Percentiles rank a stretch among this genome's conserved stretches.
Conservation (phyloP, 208 protist species). For the Acanthamoeba triangularis region DNA sequence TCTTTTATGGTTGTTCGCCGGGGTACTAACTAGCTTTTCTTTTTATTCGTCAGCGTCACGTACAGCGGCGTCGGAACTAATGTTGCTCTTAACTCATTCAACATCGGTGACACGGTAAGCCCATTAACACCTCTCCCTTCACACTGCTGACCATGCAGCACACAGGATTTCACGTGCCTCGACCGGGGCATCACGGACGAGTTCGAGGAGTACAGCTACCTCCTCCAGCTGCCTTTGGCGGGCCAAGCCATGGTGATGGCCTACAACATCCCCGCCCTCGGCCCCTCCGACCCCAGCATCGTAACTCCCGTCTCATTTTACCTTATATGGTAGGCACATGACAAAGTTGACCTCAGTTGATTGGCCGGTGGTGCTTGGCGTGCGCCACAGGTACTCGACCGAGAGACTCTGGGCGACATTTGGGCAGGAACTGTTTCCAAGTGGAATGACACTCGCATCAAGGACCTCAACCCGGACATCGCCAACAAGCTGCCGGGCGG, state of each 20-base stretch:
- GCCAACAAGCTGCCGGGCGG: conserved; percentile 54
- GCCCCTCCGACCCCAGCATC: neutral
- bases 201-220: neutral
- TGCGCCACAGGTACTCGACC: neutral
- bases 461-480: conserved; percentile 34
- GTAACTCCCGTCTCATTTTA: too few relatives aligned
- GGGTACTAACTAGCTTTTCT: too few relatives aligned
- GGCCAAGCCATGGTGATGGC: neutral
- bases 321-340: too few relatives aligned
- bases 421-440: neutral
- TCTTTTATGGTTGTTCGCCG: too few relatives aligned
- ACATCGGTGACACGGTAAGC: too few relatives aligned
- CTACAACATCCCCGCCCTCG: neutral
- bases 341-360: too few relatives aligned
- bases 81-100: too few relatives aligned
- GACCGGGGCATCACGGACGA: neutral
- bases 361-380: too few relatives aligned
- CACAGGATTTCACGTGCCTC: neutral
- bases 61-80: too few relatives aligned
- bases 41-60: too few relatives aligned
- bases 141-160: too few relatives aligned
- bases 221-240: neutral
- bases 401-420: neutral
- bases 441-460: neutral
- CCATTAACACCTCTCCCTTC: too few relatives aligned